These are phyloP conservation scores for Pichia paraexigua DNA, from an alignment of 805 yeast genomes.

Conservation along the genomic window DNA sequence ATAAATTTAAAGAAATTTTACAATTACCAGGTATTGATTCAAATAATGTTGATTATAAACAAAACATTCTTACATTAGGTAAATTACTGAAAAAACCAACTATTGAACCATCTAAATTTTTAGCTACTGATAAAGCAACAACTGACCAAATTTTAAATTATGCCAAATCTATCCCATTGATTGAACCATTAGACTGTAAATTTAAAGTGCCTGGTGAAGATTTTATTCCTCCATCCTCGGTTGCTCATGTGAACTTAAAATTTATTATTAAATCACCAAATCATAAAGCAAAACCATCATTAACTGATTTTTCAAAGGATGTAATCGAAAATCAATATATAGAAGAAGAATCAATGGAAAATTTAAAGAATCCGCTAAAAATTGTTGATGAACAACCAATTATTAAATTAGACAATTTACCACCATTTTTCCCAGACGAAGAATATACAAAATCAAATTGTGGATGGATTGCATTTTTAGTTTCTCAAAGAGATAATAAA, in stretches of 20 bases:
- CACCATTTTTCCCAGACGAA: conserved; percentile 68
- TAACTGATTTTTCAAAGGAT: conserved; percentile 31
- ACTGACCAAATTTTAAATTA: conserved; percentile 38
- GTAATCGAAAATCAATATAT: conserved; percentile 30
- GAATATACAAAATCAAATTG: conserved; percentile 27
- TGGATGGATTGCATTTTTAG: conserved; percentile 63
- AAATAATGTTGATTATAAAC: conserved; percentile 41
- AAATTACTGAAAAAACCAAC: conserved; percentile 56
- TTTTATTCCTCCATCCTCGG: conserved; percentile 61
- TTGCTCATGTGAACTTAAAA: conserved; percentile 68
- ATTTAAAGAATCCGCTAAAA: conserved; percentile 62
- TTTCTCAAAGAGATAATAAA: conserved; percentile 71
- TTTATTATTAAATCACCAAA: conserved; percentile 67
- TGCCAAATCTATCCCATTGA: conserved; percentile 59
- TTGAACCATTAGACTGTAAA: conserved; percentile 60
- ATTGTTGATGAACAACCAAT: conserved; percentile 61
- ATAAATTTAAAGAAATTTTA: conserved; percentile 51
- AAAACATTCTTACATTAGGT: conserved; percentile 53
- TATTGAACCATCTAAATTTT: conserved; percentile 44
- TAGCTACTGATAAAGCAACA: conserved; percentile 41
- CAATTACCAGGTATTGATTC: conserved; percentile 73
- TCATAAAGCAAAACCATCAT: conserved; percentile 48
- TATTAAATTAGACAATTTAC: conserved; percentile 48
- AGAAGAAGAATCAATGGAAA: conserved; percentile 59
- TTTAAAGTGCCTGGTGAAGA: conserved; percentile 85